Percentiles rank a stretch among this genome's conserved stretches.
These are phyloP conservation scores for Mucor irregularis DNA, from an alignment of 371 early-diverging fungal species.

Conservation along the genomic window DNA sequence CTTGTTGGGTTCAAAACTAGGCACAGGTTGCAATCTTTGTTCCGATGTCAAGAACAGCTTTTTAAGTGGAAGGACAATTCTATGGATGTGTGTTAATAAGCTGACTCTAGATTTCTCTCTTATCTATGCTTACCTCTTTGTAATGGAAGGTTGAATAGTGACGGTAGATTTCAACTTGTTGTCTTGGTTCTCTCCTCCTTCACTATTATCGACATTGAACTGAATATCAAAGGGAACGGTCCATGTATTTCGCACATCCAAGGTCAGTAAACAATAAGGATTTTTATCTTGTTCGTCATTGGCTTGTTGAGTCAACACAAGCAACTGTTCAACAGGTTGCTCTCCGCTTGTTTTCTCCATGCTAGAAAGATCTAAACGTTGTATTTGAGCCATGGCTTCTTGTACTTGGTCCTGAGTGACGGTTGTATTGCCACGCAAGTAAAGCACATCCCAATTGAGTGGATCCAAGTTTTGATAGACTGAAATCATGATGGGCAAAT, in stretches of 20 bases:
- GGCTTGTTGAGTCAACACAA: constrained; percentile 18
- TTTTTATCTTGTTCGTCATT: constrained; percentile 32
- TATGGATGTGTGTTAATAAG: not conserved
- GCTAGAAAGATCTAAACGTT: not conserved
- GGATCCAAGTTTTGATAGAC: constrained; percentile 71
- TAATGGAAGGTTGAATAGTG: constrained; percentile 39
- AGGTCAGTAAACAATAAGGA: constrained; percentile 74
- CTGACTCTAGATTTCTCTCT: too few species aligned
- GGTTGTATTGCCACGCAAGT: constrained; percentile 45
- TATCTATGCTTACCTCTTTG: constrained; percentile 22
- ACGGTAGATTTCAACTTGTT: constrained; percentile 1
- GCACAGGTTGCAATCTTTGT: constrained; percentile 61
- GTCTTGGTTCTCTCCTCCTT: not conserved
- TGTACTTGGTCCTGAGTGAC: constrained; percentile 19
- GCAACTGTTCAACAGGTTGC: constrained; percentile 26
- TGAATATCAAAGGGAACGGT: constrained; percentile 68
- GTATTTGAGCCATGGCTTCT: constrained; percentile 18
- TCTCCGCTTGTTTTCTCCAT: not conserved
- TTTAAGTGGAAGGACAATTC: constrained; percentile 73
- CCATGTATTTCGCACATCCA: constrained; percentile 82
- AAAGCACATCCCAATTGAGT: constrained; percentile 70
- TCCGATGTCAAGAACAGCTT: constrained; percentile 61
- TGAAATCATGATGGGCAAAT: constrained; percentile 73
- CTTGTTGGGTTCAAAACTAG: constrained; percentile 69
- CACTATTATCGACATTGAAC: constrained; percentile 59